Conservation (phyloP, 495 filamentous ascomycete genomes). For the Penicillium steckii region DNA sequence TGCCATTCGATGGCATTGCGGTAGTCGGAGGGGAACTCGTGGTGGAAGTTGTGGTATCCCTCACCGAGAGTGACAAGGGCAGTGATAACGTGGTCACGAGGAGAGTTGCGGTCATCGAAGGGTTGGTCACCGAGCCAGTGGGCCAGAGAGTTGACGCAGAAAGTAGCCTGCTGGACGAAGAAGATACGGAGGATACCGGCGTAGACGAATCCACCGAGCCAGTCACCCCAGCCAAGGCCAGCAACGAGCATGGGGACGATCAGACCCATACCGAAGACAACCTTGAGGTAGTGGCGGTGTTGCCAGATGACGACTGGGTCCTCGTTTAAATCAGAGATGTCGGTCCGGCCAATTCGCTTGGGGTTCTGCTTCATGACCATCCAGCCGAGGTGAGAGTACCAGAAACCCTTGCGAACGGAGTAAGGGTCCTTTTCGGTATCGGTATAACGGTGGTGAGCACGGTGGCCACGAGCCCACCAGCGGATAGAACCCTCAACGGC, state of each 20-base stretch:
- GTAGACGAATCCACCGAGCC: conserved; percentile 88
- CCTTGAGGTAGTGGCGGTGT: conserved; percentile 90
- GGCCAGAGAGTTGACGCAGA: conserved; percentile 98
- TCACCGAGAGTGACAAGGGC: conserved; percentile 94
- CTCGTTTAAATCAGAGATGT: conserved; percentile 95
- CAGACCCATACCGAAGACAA: conserved; percentile 83
- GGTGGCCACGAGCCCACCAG: conserved; percentile 97
- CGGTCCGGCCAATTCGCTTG: conserved; percentile 89
- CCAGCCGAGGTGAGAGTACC: conserved; percentile 95
- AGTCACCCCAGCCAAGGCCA: conserved; percentile 89
- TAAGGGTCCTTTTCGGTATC: conserved; percentile 99
- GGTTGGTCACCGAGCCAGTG: conserved; percentile 99
- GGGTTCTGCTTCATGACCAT: conserved; percentile 96
- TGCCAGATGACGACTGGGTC: conserved; percentile 93
- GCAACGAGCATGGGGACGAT: conserved; percentile 79
- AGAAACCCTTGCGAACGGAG: conserved; percentile 94
- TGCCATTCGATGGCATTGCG: conserved; percentile 97
- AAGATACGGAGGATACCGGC: conserved; percentile 94
- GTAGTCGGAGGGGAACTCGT: conserved; percentile 99
- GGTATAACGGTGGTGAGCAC: conserved; percentile 98
- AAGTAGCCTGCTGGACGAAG: conserved; percentile 98
- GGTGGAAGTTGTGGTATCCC: conserved; percentile 99
- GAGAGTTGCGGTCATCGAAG: conserved; percentile 98
- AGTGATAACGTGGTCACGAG: conserved; percentile 94
- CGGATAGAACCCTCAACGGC: conserved; percentile 94